Evolutionary conservation across 352 stramenopile genomes (phyloP), one percentile per base, ranked within the genome.

Genomic region (Thalassiosira tumida): DNA sequence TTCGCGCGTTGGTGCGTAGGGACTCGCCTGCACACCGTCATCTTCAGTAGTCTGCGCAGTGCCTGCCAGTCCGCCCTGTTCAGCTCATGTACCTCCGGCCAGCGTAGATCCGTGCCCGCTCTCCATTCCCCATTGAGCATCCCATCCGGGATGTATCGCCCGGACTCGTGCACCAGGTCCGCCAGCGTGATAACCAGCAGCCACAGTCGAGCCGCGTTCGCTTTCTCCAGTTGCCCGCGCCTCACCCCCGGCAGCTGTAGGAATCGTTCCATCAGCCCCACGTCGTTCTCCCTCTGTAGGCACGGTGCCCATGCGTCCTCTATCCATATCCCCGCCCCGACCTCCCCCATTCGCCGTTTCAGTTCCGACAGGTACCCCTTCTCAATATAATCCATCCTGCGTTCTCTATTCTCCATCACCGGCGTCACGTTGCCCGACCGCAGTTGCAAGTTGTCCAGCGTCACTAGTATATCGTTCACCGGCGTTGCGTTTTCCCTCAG

Each of bases 391-490:
- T n/a, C n/a, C n/a, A n/a, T n/a, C n/a, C n/a, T n/a, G n/a, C n/a
- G n/a, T n/a, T n/a, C 15, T 47, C 24, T 43, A 10, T 86, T 0
- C 74, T 90, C 76, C 3, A 81, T 26, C 0, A 90, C 69, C 1
- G 67, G 65, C 6, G 15, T 33, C 0, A 51, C 24, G 21, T 82
- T 54, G 14, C 76, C 76, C n/a, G 77, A 74, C 17, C 5, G 15
- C 1, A 89, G 14, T 73, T 89, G 75, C 0, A 85, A 5, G 1
- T 40, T 62, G 17, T 81, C 35, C 0, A 90, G 14, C 3, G 69
- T 81, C 1, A 77, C 51, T 2, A 82, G n/a, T 0, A 90, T 13
- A 43, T 75, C 69, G 64, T 86, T 90, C 1, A 50, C 84, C 15
- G 82, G 50, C 24, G 29, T 81, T 29, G 67, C 21, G 14, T 77